phyloP scores from a whole-genome alignment of 2,329 filamentous ascomycete species.

The Drechslerella dactyloides region DNA sequence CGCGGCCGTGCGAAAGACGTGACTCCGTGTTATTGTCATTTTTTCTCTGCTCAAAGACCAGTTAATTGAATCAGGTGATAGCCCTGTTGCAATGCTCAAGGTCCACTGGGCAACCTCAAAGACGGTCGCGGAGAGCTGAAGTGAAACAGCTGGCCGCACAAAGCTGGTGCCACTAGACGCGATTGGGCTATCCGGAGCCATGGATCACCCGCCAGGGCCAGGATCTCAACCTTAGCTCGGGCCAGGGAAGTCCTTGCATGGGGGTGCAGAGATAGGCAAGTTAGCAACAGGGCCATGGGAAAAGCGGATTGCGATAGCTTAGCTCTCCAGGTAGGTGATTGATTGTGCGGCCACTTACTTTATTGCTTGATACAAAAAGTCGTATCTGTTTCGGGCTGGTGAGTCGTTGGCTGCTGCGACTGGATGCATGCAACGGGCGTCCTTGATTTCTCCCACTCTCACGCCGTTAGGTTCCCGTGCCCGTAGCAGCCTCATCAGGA shows the following conservation, averaged over 20 bases:
- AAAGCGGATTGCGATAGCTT: conserved; percentile 4
- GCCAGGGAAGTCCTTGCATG: conserved; percentile 27
- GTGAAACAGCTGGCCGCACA: conserved; percentile 47
- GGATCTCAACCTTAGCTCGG: not conserved
- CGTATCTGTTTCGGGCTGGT: not conserved
- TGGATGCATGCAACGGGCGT: not conserved
- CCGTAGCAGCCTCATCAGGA: conserved; percentile 1
- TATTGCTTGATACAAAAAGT: conserved; percentile 5
- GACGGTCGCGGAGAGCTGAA: conserved; percentile 29
- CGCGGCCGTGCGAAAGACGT: not conserved
- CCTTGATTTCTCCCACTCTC: not conserved
- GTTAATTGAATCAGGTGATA: conserved; percentile 33
- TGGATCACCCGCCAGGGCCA: conserved; percentile 44
- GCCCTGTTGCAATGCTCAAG: not conserved
- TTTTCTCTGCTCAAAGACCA: conserved; percentile 1
- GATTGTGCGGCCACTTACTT: not conserved
- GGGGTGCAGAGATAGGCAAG: conserved; percentile 9
- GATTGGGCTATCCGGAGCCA: conserved; percentile 46
- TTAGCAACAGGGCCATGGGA: conserved; percentile 5
- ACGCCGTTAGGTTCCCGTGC: not conserved
- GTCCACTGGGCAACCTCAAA: not conserved
- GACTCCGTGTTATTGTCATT: too few species aligned
- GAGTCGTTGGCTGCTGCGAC: not conserved
- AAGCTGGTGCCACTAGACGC: conserved; percentile 33
- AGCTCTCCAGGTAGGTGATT: not conserved